These are phyloP conservation scores for Diutina mesorugosa DNA, from an alignment of 1,139 yeast genomes.

Conservation along the genomic window DNA sequence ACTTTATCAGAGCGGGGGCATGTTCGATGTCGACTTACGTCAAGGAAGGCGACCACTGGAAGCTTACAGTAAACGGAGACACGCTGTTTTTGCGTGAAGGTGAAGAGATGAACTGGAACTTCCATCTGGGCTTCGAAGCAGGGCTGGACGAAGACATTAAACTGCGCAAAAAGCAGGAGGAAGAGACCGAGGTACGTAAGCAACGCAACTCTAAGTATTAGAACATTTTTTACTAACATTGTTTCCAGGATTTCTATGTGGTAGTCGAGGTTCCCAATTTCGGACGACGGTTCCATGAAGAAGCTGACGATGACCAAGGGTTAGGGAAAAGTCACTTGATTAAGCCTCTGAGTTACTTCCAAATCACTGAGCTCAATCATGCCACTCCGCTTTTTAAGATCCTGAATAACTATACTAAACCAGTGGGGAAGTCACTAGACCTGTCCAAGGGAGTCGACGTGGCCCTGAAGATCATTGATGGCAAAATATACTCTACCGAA, in stretches of 20 bases:
- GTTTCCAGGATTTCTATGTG: slow-evolving; percentile 1
- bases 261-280: background rate
- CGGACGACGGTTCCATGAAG: background rate
- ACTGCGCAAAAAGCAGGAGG: slow-evolving; percentile 2
- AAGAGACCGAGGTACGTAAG: slow-evolving; percentile 4
- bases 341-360: slow-evolving; percentile 30
- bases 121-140: slow-evolving; percentile 1
- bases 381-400: slow-evolving; percentile 24
- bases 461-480: slow-evolving; percentile 14
- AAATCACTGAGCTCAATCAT: slow-evolving; percentile 23
- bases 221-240: background rate
- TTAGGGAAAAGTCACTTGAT: slow-evolving; percentile 8
- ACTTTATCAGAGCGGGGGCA: slow-evolving; percentile 28
- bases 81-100: slow-evolving; percentile 55
- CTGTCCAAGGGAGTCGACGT: background rate
- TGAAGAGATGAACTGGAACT: slow-evolving; percentile 83
- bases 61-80: slow-evolving; percentile 49
- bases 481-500: slow-evolving; percentile 51
- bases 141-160: slow-evolving; percentile 2
- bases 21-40: slow-evolving; percentile 28
- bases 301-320: background rate
- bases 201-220: background rate
- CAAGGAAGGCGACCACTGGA: slow-evolving; percentile 29
- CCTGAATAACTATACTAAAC: slow-evolving; percentile 14
- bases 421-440: background rate